Evolutionary conservation across 2,329 filamentous ascomycete genomes (phyloP), one percentile per base, ranked within the genome.

Genomic region (Dothideomycetidae sp.): DNA sequence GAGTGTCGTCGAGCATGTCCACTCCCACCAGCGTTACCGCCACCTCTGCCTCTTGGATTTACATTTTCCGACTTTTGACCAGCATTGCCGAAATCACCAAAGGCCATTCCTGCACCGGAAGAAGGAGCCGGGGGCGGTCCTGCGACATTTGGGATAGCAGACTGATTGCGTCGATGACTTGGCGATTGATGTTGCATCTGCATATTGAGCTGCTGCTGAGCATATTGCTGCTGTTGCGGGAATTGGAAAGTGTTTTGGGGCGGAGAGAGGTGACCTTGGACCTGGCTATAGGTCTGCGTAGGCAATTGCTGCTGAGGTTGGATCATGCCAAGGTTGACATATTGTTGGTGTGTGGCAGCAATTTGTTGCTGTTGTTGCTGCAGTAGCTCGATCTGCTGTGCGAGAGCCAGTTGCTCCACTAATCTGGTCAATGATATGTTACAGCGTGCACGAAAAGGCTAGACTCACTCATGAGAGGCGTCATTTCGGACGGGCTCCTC

Each of bases 351-450:
- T 46, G 84, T 90, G 51, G 84, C 84, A 63, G 92, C 83, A 55
- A 96, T 92, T 59, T 94, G 86, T 61, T 96, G 86, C 59, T 96
- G 90, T 60, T 96, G 90, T 60, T 93, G 85, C 66, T 96, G 88
- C 54, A 96, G 71, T 56, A 92, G 73, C 64, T 96, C 88, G 55
- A 96, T 94, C 64, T 96, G 88, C 67, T 94, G 88, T 66, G 93
- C 86, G 58, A 96, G 86, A 56, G 84, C 84, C 57, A 93, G 75
- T 72, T 94, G 86, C 68, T 94, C 88, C 82, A 94, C 86, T 93
- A 52, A 33, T 10, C n/a, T n/a, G n/a, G n/a, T n/a, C n/a, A n/a
- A n/a, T n/a, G n/a, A 42, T 19, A 26, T 34, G 16, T 23, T 15
- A 35, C 23, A 4, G 17, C 11, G 40, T 15, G n/a, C 17, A 30